Evolutionary conservation across 257 asterid genomes (phyloP).

Genomic region (Penstemon davidsonii): DNA sequence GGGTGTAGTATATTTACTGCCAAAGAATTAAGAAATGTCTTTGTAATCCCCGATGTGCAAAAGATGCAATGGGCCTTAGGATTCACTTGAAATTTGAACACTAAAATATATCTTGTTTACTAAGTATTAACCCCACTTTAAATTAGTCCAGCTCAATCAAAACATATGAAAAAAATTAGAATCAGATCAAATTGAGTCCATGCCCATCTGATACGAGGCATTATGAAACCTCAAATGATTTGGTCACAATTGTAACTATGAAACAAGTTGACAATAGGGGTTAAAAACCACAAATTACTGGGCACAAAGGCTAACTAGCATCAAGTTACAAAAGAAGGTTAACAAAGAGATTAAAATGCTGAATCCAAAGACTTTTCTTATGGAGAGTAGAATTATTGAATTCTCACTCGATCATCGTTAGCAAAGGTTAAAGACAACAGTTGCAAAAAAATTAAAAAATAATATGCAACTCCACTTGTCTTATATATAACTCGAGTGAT

Average conservation of each 20-base stretch:
- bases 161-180: no score
- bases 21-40: no score
- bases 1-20: not conserved
- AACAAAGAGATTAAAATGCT: conserved; percentile 9
- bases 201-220: no score
- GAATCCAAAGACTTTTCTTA: conserved; percentile 16
- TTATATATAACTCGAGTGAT: not conserved
- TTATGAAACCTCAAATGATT: not conserved
- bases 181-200: no score
- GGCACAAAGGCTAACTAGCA: not conserved
- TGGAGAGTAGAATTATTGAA: conserved; percentile 22
- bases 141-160: no score
- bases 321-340: not conserved
- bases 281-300: not conserved
- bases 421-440: conserved; percentile 32
- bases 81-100: no score
- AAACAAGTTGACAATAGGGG: not conserved
- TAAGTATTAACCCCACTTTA: no score
- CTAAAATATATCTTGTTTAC: no score
- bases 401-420: conserved; percentile 22
- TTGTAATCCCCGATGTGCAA: no score
- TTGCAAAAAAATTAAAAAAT: conserved; percentile 35
- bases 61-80: no score
- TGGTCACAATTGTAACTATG: not conserved
- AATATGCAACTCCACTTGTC: conserved; percentile 24